Percentiles rank a stretch among this genome's conserved stretches.
Evolutionary conservation across 2,329 filamentous ascomycete genomes (phyloP).

Genomic region (Plenodomus lindquistii): DNA sequence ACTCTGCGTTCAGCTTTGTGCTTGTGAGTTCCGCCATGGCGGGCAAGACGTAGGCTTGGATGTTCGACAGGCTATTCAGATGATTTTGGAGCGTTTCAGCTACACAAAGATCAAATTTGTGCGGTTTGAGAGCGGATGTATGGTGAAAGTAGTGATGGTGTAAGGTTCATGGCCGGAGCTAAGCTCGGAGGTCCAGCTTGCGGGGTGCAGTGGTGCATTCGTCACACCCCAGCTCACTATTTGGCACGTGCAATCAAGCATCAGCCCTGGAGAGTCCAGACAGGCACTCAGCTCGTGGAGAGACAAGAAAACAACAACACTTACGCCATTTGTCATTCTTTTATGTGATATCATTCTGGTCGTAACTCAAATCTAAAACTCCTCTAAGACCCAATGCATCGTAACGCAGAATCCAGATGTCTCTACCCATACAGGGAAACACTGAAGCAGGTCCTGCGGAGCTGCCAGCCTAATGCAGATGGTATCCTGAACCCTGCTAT

Average conservation of each 20-base stretch:
- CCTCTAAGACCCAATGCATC: conserved; percentile 46
- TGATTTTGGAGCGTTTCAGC: neutral
- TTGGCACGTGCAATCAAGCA: conserved; percentile 15
- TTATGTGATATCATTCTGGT: conserved; percentile 41
- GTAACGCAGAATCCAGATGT: conserved; percentile 41
- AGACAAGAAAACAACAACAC: neutral
- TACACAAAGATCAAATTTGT: neutral
- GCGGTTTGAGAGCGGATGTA: neutral
- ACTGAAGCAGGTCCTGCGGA: conserved; percentile 40
- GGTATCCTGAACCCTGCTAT: conserved; percentile 34
- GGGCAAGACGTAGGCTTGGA: conserved; percentile 2
- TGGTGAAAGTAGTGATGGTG: neutral
- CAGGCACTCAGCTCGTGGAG: neutral
- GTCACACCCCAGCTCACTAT: conserved; percentile 21
- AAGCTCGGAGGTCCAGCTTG: conserved; percentile 14
- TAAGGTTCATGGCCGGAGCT: neutral
- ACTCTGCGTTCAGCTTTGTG: conserved; percentile 72
- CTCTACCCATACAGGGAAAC: conserved; percentile 34
- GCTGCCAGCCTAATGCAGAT: conserved; percentile 40
- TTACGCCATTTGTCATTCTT: conserved; percentile 5
- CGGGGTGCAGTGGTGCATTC: conserved; percentile 16
- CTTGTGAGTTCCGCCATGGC: conserved; percentile 55
- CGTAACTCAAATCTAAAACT: conserved; percentile 43
- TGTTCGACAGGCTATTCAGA: neutral
- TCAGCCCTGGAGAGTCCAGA: neutral